Percentiles rank a stretch among this genome's conserved stretches.
Evolutionary conservation across 1,284 basidiomycete species (phyloP).

Genomic region (Ganoderma resinaceum): DNA sequence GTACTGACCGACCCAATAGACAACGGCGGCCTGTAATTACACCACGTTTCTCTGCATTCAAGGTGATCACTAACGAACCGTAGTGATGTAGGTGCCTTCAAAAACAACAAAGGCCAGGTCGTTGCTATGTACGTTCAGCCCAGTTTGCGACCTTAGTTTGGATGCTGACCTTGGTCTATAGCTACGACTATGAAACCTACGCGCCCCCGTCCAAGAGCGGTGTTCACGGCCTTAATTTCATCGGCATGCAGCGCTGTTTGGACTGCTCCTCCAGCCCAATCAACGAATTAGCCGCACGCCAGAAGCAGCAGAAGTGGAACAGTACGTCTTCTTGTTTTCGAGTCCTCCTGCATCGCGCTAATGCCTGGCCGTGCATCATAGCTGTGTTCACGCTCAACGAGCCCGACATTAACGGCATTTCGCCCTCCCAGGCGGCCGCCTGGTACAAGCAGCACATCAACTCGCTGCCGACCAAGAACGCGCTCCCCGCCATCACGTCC

Average conservation of each 20-base stretch:
- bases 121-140: background rate
- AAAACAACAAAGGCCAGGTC: background rate
- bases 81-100: slow-evolving; percentile 1
- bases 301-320: slow-evolving; percentile 5
- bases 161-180: background rate
- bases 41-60: background rate
- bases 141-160: too few species aligned
- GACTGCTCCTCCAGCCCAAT: slow-evolving; percentile 6
- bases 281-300: background rate
- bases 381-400: slow-evolving; percentile 7
- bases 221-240: background rate
- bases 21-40: background rate
- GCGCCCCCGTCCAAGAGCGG: background rate
- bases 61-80: background rate
- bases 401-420: slow-evolving; percentile 7
- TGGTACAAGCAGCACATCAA: slow-evolving; percentile 10
- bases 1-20: background rate
- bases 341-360: too few species aligned
- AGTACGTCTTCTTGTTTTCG: background rate
- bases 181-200: slow-evolving; percentile 9
- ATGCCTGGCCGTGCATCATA: too few species aligned
- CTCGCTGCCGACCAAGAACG: slow-evolving; percentile 6
- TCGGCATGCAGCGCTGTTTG: slow-evolving; percentile 7
- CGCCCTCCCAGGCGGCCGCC: slow-evolving; percentile 2
- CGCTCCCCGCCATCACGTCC: slow-evolving; percentile 7